A percentile compares a stretch with the other conserved stretches of the same genome.
These are phyloP conservation scores for Scytalidium lignicola DNA, from an alignment of 2,329 filamentous ascomycete species.

Conservation along the genomic window DNA sequence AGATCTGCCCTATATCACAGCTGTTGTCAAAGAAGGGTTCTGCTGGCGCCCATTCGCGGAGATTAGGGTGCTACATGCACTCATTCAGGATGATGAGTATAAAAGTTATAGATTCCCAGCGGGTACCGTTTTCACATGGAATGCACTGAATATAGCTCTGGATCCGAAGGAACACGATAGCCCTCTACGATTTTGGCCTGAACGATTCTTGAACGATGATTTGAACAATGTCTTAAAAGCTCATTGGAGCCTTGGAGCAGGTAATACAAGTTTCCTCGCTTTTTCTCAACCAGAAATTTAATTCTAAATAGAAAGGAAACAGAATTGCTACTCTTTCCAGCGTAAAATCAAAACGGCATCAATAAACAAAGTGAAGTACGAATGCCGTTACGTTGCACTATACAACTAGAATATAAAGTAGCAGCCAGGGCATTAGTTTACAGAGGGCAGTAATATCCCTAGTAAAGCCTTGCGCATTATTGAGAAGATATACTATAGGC, in stretches of 20 bases:
- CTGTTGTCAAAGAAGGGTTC: conserved; percentile 20
- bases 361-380: too few relatives aligned
- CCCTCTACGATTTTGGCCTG: conserved; percentile 39
- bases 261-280: conserved; percentile 9
- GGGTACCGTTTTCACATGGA: conserved; percentile 36
- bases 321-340: too few relatives aligned
- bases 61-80: neutral
- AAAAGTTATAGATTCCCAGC: conserved; percentile 36
- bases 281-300: neutral
- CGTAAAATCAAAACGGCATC: too few relatives aligned
- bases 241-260: conserved; percentile 30
- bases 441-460: too few relatives aligned
- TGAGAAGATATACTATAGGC: too few relatives aligned
- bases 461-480: too few relatives aligned
- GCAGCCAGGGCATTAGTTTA: too few relatives aligned
- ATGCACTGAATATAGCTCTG: conserved; percentile 32
- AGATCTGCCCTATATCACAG: conserved; percentile 23
- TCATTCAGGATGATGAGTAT: conserved; percentile 13
- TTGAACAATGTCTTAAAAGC: conserved; percentile 27
- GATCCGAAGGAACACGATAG: conserved; percentile 42
- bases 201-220: conserved; percentile 39
- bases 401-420: too few relatives aligned
- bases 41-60: conserved; percentile 28
- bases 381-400: too few relatives aligned
- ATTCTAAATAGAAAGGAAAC: too few relatives aligned